Conservation (phyloP, 2,329 filamentous ascomycete genomes). For the Monosporascus sp. region DNA sequence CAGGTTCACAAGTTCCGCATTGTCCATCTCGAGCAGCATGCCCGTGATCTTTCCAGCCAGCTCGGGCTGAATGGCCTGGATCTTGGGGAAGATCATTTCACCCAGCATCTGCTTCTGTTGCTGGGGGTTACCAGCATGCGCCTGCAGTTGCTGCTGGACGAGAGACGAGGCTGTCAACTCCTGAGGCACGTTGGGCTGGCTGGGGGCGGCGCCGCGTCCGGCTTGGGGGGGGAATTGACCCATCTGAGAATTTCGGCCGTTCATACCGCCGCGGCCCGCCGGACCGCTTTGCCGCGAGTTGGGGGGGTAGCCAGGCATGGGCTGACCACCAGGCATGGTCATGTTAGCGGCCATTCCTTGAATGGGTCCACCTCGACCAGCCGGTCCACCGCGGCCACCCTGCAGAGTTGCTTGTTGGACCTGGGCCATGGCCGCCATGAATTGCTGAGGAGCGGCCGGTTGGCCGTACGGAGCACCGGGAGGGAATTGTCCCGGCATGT, state of each 20-base stretch:
- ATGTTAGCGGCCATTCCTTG: conserved; percentile 71
- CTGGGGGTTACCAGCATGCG: conserved; percentile 45
- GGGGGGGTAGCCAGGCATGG: conserved; percentile 52
- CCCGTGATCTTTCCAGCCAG: conserved; percentile 98
- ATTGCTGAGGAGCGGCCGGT: conserved; percentile 72
- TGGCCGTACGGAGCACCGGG: conserved; percentile 72
- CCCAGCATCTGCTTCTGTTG: conserved; percentile 99
- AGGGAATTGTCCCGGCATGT: conserved; percentile 76
- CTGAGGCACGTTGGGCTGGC: conserved; percentile 27
- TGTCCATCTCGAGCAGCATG: conserved; percentile 99
- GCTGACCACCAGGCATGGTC: conserved; percentile 44
- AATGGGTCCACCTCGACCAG: conserved; percentile 67
- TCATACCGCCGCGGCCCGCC: conserved; percentile 37
- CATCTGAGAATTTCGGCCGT: conserved; percentile 36
- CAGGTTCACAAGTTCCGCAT: conserved; percentile 87
- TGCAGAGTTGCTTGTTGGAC: conserved; percentile 56
- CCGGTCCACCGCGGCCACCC: conserved; percentile 57
- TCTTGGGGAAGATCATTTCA: conserved; percentile 98
- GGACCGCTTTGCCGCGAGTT: conserved; percentile 39
- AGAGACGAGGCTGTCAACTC: conserved; percentile 37
- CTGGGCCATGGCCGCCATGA: conserved; percentile 79
- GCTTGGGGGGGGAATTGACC: conserved; percentile 41
- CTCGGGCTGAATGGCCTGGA: conserved; percentile 87
- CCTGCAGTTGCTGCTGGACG: conserved; percentile 53
- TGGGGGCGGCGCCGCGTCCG: conserved; percentile 36